Evolutionary conservation across 2,329 filamentous ascomycete species (phyloP), one percentile per base, ranked within the genome.

Genomic region (Penicillium sp.): DNA sequence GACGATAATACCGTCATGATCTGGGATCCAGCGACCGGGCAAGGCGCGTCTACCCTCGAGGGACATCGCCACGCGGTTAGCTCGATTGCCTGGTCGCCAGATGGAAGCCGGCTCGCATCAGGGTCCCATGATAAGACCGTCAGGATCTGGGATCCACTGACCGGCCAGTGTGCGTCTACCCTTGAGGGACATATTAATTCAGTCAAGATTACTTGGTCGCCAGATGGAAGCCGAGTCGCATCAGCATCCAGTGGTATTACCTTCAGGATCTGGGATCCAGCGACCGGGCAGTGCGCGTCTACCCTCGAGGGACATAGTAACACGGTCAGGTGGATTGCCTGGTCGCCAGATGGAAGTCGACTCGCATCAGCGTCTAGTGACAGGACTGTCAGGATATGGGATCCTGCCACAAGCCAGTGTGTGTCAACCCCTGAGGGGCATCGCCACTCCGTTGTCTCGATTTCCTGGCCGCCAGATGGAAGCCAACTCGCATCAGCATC

Each of bases 391-490:
- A 60, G 40, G 45, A 45, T 60, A 3, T 60, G 45, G 52, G 58
- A 60, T 43, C 16, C 37, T 1, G 16, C 19, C 22, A 53, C n/a
- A 6, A 40, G 58, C 1, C 38, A 42, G 13, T 33, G 38, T 11
- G 3, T 7, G 5, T 45, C 4, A 5, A 45, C 19, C 13, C 19
- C 25, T 2, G 6, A 45, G 10, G 42, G 10, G 8, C n/a, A n/a
- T n/a, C n/a, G n/a, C n/a, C n/a, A n/a, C n/a, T n/a, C n/a, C n/a
- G n/a, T n/a, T n/a, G n/a, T n/a, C n/a, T n/a, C n/a, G 22, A 43
- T 64, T 53, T 10, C 14, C 42, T 65, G 48, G 59, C 60, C 59
- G 14, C 45, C 4, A 43, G 53, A 61, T 59, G 38, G 57, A 52
- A 62, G 28, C 46, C 59, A 16, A 46, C 35, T 49, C 1, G 55